Evolutionary conservation across 2,329 filamentous ascomycete species (phyloP).

Genomic region (Clonostachys solani): DNA sequence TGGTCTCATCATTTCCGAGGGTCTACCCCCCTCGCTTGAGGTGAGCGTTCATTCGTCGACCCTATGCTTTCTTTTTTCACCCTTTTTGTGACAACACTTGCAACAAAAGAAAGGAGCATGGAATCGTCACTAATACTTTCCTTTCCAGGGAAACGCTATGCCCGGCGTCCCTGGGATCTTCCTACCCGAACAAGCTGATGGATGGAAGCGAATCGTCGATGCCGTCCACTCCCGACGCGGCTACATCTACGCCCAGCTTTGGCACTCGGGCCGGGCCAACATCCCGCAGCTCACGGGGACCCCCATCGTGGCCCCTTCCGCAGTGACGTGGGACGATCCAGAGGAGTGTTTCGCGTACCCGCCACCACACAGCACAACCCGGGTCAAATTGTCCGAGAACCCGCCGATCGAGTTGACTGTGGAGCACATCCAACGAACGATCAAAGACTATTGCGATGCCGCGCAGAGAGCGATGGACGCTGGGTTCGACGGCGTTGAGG

Average conservation of each 20-base stretch:
- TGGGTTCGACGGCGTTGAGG: slow-evolving; percentile 42
- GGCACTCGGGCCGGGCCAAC: slow-evolving; percentile 31
- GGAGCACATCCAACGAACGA: slow-evolving; percentile 31
- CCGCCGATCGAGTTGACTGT: slow-evolving; percentile 26
- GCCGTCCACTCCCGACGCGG: slow-evolving; percentile 58
- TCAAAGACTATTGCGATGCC: slow-evolving; percentile 19
- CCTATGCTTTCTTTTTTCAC: background rate
- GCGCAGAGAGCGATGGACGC: slow-evolving; percentile 42
- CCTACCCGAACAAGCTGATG: slow-evolving; percentile 44
- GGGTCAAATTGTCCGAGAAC: slow-evolving; percentile 27
- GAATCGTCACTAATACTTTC: background rate
- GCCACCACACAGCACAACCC: slow-evolving; percentile 23
- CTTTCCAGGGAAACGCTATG: slow-evolving; percentile 19
- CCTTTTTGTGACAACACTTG: background rate
- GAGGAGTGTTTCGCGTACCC: slow-evolving; percentile 32
- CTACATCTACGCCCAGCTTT: slow-evolving; percentile 60
- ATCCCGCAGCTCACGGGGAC: slow-evolving; percentile 28
- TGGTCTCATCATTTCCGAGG: slow-evolving; percentile 37
- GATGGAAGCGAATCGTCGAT: slow-evolving; percentile 55
- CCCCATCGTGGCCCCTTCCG: slow-evolving; percentile 28
- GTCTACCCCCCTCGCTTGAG: slow-evolving; percentile 40
- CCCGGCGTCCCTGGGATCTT: slow-evolving; percentile 55
- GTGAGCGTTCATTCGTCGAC: slow-evolving; percentile 4
- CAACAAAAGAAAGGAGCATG: background rate
- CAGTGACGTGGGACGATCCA: slow-evolving; percentile 38